These are phyloP conservation scores for Escovopsis sp. DNA, from an alignment of 2,329 filamentous ascomycete species.

Conservation along the genomic window DNA sequence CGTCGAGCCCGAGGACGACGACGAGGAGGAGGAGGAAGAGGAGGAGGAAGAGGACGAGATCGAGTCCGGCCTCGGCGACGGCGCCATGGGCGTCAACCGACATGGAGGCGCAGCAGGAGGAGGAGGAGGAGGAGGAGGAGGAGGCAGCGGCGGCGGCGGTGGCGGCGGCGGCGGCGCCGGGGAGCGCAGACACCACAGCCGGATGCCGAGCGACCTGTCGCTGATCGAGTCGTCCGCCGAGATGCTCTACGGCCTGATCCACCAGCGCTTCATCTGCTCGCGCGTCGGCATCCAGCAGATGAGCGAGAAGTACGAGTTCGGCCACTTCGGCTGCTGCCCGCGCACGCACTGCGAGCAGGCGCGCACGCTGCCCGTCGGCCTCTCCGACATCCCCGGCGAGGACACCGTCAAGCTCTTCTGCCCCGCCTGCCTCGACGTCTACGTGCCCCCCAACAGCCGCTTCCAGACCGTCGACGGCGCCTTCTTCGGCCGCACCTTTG, in stretches of 20 bases:
- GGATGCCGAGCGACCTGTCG: conserved; percentile 82
- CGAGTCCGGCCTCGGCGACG: conserved; percentile 44
- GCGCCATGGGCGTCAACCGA: conserved; percentile 26
- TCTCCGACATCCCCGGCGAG: conserved; percentile 87
- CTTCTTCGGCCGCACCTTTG: conserved; percentile 96
- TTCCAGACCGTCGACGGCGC: conserved; percentile 96
- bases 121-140: no score
- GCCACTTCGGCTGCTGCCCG: conserved; percentile 93
- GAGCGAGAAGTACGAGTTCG: conserved; percentile 96
- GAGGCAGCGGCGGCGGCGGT: no score
- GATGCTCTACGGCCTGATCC: conserved; percentile 93
- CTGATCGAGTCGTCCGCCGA: conserved; percentile 97
- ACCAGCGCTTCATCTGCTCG: conserved; percentile 96
- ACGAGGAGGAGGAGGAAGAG: conserved; percentile 73
- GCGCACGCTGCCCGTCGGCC: conserved; percentile 80
- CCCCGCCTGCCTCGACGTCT: conserved; percentile 90
- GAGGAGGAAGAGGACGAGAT: conserved; percentile 61
- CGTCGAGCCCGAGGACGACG: conserved; percentile 88
- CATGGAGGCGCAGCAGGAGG: no score
- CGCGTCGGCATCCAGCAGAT: conserved; percentile 95
- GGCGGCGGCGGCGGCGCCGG: no score
- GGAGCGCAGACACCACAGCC: conserved; percentile 63
- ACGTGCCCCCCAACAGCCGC: conserved; percentile 89
- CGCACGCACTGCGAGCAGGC: conserved; percentile 82
- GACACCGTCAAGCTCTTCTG: conserved; percentile 98